These are phyloP conservation scores for Pseudogymnoascus sp. DNA, from an alignment of 2,329 filamentous ascomycete genomes.

Conservation along the genomic window DNA sequence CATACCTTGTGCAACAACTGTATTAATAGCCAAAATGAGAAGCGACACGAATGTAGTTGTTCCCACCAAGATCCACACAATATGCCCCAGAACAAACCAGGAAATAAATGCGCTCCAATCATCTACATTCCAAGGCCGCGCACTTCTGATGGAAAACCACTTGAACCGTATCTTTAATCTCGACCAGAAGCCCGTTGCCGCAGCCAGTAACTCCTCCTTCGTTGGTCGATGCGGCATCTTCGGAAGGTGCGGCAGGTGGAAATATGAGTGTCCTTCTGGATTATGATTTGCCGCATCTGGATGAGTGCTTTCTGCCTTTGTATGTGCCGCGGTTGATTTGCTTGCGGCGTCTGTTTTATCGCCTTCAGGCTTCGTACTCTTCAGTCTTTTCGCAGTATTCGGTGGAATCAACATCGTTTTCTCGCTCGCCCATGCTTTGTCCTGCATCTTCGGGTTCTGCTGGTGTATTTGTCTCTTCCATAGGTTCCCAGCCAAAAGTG, in stretches of 20 bases:
- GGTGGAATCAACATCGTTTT: background rate
- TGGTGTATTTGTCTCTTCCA: background rate
- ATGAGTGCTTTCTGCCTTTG: background rate
- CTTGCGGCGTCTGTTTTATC: background rate
- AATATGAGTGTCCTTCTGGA: conserved; percentile 32
- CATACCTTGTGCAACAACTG: conserved; percentile 85
- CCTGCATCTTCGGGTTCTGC: background rate
- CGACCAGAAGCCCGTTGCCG: conserved; percentile 88
- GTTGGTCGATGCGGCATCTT: conserved; percentile 81
- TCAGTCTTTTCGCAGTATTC: background rate
- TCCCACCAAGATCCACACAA: conserved; percentile 92
- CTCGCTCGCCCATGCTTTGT: conserved; percentile 1
- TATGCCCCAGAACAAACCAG: conserved; percentile 88
- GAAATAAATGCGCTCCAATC: conserved; percentile 95
- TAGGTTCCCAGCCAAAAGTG: background rate
- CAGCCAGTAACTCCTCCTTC: conserved; percentile 86
- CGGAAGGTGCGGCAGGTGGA: conserved; percentile 50
- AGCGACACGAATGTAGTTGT: conserved; percentile 97
- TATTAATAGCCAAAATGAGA: conserved; percentile 85
- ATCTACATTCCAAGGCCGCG: conserved; percentile 88
- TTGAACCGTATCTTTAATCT: conserved; percentile 88
- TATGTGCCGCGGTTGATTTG: background rate
- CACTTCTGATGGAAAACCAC: conserved; percentile 93
- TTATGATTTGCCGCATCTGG: background rate
- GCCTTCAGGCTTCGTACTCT: background rate